These are phyloP conservation scores for Aspergillus melleus DNA, from an alignment of 2,329 filamentous ascomycete genomes.

Conservation along the genomic window DNA sequence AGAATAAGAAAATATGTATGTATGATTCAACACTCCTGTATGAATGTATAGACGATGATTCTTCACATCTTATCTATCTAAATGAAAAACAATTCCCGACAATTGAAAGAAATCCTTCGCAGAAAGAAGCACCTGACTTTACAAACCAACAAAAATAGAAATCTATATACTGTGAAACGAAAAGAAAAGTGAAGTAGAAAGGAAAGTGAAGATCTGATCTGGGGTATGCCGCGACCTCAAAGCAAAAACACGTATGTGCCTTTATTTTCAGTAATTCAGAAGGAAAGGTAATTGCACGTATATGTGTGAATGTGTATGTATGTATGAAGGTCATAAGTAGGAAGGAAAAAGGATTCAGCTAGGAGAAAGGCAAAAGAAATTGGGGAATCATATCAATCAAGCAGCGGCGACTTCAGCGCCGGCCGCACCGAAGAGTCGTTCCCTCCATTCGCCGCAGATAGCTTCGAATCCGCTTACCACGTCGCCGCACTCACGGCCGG, in stretches of 20 bases:
- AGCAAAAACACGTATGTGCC: not conserved
- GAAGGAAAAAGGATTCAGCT: not conserved
- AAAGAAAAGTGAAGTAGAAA: not conserved
- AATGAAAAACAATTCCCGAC: not conserved
- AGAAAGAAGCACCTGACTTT: not conserved
- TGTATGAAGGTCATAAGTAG: not conserved
- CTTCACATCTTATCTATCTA: too few relatives aligned
- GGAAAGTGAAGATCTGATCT: not conserved
- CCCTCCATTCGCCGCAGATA: constrained; percentile 81
- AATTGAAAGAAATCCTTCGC: not conserved
- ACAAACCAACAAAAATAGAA: not conserved
- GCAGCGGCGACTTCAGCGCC: constrained; percentile 33
- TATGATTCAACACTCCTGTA: constrained; percentile 22
- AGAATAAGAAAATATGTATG: constrained; percentile 13
- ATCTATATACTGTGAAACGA: not conserved
- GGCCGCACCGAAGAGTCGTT: constrained; percentile 62
- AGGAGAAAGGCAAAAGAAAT: not conserved
- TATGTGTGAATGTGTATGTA: not conserved
- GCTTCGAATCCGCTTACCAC: constrained; percentile 92
- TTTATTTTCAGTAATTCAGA: not conserved
- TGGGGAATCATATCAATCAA: constrained; percentile 15
- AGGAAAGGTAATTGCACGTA: not conserved
- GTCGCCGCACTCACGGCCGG: constrained; percentile 78
- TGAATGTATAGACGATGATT: not conserved
- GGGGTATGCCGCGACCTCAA: not conserved